Percentiles rank a stretch among this genome's conserved stretches.
phyloP scores from a whole-genome alignment of 148 eudicot species.

The Spergularia marina region DNA sequence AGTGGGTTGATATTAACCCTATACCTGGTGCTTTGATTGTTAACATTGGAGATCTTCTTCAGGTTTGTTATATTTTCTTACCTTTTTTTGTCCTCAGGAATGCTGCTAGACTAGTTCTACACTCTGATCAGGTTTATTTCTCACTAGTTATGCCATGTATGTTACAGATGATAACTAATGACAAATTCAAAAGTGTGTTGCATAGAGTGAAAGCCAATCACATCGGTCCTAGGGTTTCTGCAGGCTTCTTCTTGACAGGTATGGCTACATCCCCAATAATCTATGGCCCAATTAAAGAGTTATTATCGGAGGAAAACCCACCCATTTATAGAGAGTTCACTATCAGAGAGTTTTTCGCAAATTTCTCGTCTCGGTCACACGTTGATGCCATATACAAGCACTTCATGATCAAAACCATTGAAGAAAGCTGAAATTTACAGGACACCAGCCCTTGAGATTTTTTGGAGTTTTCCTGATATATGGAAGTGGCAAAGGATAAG shows the following conservation, averaged over 20 bases:
- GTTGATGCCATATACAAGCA: not conserved
- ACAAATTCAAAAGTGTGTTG: constrained; percentile 27
- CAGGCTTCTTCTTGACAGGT: constrained; percentile 31
- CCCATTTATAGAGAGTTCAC: constrained; percentile 21
- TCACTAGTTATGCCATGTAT: too few species aligned
- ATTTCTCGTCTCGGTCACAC: constrained; percentile 12
- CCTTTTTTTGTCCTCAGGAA: too few species aligned
- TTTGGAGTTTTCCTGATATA: too few species aligned
- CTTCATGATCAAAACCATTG: too few species aligned
- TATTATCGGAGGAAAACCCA: constrained; percentile 37
- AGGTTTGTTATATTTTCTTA: constrained; percentile 16
- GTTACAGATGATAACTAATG: constrained; percentile 29
- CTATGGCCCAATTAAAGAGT: constrained; percentile 41
- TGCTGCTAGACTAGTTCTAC: too few species aligned
- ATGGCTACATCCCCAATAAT: not conserved
- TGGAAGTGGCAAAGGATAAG: too few species aligned
- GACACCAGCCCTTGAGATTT: too few species aligned
- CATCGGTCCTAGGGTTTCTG: constrained; percentile 41
- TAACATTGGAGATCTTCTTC: constrained; percentile 41
- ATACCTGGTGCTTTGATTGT: constrained; percentile 30
- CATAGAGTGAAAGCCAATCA: constrained; percentile 34
- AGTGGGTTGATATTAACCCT: constrained; percentile 36
- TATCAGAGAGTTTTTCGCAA: constrained; percentile 10
- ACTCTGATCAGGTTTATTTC: too few species aligned
- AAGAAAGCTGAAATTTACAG: too few species aligned